Percentiles rank a stretch among this genome's conserved stretches.
These are phyloP conservation scores for Volutella citrinella DNA, from an alignment of 2,329 filamentous ascomycete genomes.

Conservation along the genomic window DNA sequence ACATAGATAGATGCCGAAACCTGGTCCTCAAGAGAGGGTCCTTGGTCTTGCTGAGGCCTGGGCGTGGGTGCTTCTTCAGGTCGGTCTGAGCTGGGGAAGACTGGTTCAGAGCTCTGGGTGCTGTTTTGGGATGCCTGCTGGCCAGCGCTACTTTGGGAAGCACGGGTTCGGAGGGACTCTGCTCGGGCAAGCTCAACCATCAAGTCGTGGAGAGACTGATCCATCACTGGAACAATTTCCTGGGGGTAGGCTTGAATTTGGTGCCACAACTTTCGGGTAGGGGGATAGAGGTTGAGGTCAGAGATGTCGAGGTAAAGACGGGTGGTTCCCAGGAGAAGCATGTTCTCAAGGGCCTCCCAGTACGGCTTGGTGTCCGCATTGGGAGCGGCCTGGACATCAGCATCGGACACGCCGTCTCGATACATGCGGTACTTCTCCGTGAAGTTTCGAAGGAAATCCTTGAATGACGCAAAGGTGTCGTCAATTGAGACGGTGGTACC, in stretches of 20 bases:
- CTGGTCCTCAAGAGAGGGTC: slow-evolving; percentile 70
- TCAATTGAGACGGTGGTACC: slow-evolving; percentile 94
- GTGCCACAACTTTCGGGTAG: slow-evolving; percentile 91
- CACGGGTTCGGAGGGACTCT: slow-evolving; percentile 68
- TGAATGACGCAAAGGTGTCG: slow-evolving; percentile 83
- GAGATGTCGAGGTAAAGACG: slow-evolving; percentile 84
- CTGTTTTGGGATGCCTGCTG: slow-evolving; percentile 43
- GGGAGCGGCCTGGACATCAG: slow-evolving; percentile 66
- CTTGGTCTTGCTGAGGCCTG: slow-evolving; percentile 39
- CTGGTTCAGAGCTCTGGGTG: slow-evolving; percentile 67
- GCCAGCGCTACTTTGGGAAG: slow-evolving; percentile 55
- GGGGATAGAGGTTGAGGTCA: slow-evolving; percentile 89
- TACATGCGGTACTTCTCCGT: slow-evolving; percentile 93
- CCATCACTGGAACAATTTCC: slow-evolving; percentile 95
- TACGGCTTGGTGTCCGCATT: slow-evolving; percentile 80
- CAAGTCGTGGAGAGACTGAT: slow-evolving; percentile 87
- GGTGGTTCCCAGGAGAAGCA: slow-evolving; percentile 81
- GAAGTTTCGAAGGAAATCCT: slow-evolving; percentile 90
- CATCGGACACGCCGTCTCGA: slow-evolving; percentile 76
- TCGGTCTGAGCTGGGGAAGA: slow-evolving; percentile 76
- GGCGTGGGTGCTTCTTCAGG: slow-evolving; percentile 44
- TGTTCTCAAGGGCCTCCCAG: slow-evolving; percentile 79
- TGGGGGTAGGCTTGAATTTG: slow-evolving; percentile 92
- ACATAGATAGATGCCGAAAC: slow-evolving; percentile 79
- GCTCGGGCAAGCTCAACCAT: slow-evolving; percentile 87